phyloP scores from a whole-genome alignment of 768 basidiomycete species.

The Podaxis sp. region DNA sequence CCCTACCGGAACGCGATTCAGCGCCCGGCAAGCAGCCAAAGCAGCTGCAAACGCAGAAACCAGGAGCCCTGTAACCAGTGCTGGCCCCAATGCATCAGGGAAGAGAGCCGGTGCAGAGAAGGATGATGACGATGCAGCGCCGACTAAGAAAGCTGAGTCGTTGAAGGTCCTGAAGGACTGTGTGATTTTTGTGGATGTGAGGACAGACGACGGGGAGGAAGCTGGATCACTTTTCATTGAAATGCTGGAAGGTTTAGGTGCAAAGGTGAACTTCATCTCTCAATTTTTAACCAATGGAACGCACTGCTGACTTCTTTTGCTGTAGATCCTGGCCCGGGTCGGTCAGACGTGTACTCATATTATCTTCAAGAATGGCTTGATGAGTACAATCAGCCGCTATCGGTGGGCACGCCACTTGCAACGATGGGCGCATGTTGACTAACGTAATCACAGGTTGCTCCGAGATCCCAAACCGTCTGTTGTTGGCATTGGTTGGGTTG shows the following conservation, averaged over 20 bases:
- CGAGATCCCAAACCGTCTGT: slow-evolving; percentile 67
- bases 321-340: slow-evolving; percentile 58
- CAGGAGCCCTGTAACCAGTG: slow-evolving; percentile 10
- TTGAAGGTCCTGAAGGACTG: slow-evolving; percentile 67
- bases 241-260: slow-evolving; percentile 77
- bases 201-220: slow-evolving; percentile 79
- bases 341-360: slow-evolving; percentile 79
- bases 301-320: not conserved
- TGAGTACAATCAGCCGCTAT: slow-evolving; percentile 70
- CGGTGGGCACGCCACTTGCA: slow-evolving; percentile 36
- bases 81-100: slow-evolving; percentile 6
- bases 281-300: not conserved
- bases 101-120: slow-evolving; percentile 18
- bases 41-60: slow-evolving; percentile 19
- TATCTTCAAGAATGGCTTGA: slow-evolving; percentile 78
- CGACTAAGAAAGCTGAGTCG: slow-evolving; percentile 23
- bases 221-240: slow-evolving; percentile 79
- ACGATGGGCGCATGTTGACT: not conserved
- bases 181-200: slow-evolving; percentile 82
- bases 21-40: slow-evolving; percentile 29
- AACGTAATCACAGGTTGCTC: slow-evolving; percentile 38
- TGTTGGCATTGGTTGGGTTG: slow-evolving; percentile 87
- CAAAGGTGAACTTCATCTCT: slow-evolving; percentile 49
- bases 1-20: slow-evolving; percentile 19
- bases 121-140: slow-evolving; percentile 15